These are phyloP conservation scores for Kurtzmaniella quercitrusa DNA, from an alignment of 1,139 yeast genomes.

Conservation along the genomic window DNA sequence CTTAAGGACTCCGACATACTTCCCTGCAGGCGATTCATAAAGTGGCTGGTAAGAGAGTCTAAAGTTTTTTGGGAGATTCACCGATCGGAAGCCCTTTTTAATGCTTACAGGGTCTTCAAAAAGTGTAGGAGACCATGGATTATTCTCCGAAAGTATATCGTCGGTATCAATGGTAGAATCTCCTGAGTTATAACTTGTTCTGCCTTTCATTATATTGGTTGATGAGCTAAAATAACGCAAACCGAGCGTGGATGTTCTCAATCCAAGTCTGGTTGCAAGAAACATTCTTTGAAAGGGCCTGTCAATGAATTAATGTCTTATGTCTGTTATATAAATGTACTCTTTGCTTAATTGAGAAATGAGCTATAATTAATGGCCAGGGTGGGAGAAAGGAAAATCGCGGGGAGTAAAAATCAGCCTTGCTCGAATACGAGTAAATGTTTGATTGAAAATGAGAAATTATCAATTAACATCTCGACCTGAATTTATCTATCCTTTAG, in stretches of 20 bases:
- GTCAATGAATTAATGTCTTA: too few species aligned
- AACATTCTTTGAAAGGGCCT: too few species aligned
- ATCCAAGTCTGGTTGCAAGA: too few species aligned
- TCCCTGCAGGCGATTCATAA: conserved; percentile 54
- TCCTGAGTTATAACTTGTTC: conserved; percentile 16
- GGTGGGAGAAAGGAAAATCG: too few species aligned
- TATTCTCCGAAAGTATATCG: conserved; percentile 39
- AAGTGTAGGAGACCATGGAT: conserved; percentile 49
- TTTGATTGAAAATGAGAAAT: too few species aligned
- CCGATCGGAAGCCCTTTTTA: conserved; percentile 21
- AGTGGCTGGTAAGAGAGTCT: conserved; percentile 52
- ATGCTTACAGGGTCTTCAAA: conserved; percentile 35
- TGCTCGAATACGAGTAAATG: too few species aligned
- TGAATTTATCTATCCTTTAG: too few species aligned
- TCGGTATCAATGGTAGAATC: conserved; percentile 41
- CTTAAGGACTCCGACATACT: conserved; percentile 53
- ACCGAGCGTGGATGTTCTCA: not conserved
- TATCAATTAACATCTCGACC: too few species aligned
- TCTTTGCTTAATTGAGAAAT: too few species aligned
- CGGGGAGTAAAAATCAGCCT: too few species aligned
- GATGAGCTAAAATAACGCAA: not conserved
- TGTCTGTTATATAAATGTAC: too few species aligned
- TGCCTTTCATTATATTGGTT: not conserved
- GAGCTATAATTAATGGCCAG: too few species aligned
- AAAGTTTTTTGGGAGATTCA: conserved; percentile 37